Evolutionary conservation across 495 filamentous ascomycete species (phyloP).

Genomic region (Tuber melanosporum): DNA sequence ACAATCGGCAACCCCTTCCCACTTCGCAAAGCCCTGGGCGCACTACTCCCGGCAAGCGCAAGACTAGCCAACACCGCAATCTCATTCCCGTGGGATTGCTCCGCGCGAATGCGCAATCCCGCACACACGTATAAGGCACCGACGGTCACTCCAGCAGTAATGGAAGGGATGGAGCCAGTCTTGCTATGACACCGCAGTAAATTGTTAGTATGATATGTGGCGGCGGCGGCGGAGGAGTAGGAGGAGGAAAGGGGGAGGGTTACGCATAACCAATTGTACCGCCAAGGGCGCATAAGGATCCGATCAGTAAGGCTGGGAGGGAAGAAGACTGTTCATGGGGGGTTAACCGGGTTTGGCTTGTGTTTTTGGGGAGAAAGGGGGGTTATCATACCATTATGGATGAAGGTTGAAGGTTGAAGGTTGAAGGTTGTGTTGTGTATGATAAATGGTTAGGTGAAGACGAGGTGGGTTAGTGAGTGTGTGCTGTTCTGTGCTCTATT

Average conservation of each 20-base stretch:
- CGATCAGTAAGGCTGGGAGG: slow-evolving; percentile 65
- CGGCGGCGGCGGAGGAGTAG: not conserved
- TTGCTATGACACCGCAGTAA: slow-evolving; percentile 3
- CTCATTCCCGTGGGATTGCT: slow-evolving; percentile 66
- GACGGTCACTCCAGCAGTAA: slow-evolving; percentile 68
- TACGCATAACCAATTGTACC: slow-evolving; percentile 70
- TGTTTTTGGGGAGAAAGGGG: no score
- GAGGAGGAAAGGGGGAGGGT: slow-evolving; percentile 57
- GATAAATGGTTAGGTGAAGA: no score
- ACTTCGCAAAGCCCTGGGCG: slow-evolving; percentile 61
- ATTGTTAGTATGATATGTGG: not conserved
- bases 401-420: no score
- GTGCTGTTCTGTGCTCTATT: no score
- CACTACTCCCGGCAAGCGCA: slow-evolving; percentile 70
- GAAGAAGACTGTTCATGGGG: slow-evolving; percentile 33
- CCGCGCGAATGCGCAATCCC: slow-evolving; percentile 60
- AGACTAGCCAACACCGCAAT: slow-evolving; percentile 66
- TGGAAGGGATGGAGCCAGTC: slow-evolving; percentile 11
- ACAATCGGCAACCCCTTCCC: slow-evolving; percentile 39
- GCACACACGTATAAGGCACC: slow-evolving; percentile 65
- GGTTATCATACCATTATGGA: not conserved
- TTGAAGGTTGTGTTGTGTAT: no score
- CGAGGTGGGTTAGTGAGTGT: no score
- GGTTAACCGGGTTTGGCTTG: not conserved
- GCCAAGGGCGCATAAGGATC: slow-evolving; percentile 73